These are phyloP conservation scores for Heterobasidion irregulare DNA, from an alignment of 1,284 basidiomycete species.

Conservation along the genomic window DNA sequence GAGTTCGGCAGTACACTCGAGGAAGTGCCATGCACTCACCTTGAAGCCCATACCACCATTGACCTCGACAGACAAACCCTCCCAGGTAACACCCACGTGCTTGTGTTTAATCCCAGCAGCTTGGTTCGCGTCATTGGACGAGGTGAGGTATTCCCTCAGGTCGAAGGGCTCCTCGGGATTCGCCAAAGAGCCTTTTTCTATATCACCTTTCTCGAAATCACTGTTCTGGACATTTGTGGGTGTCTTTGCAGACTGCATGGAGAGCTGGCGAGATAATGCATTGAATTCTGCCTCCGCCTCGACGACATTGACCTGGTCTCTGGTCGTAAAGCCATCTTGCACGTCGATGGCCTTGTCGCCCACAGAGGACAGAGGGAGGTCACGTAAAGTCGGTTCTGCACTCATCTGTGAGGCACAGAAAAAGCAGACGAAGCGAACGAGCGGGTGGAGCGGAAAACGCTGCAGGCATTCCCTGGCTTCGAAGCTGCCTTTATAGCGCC, in stretches of 20 bases:
- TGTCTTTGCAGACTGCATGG: conserved; percentile 16
- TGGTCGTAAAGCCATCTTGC: background rate
- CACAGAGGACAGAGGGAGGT: background rate
- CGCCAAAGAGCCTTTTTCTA: conserved; percentile 34
- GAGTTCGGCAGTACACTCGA: background rate
- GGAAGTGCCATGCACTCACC: conserved; percentile 30
- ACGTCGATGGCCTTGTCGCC: background rate
- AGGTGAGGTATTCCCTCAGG: conserved; percentile 68
- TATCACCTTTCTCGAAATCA: conserved; percentile 22
- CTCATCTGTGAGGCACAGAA: background rate
- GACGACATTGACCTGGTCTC: conserved; percentile 31
- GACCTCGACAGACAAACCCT: conserved; percentile 66
- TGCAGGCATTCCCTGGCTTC: no score
- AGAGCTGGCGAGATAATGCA: conserved; percentile 33
- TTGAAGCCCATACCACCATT: conserved; percentile 54
- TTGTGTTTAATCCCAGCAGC: conserved; percentile 75
- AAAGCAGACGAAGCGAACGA: background rate
- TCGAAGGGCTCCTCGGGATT: conserved; percentile 44
- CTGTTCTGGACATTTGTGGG: conserved; percentile 3
- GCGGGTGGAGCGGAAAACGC: background rate
- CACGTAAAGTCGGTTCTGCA: background rate
- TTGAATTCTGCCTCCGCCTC: conserved; percentile 47
- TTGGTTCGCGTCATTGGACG: conserved; percentile 59
- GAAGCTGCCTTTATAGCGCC: no score
- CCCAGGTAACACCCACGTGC: conserved; percentile 77